Evolutionary conservation across 2,329 filamentous ascomycete genomes (phyloP), one percentile per base, ranked within the genome.

Genomic region (Exophiala oligosperma): DNA sequence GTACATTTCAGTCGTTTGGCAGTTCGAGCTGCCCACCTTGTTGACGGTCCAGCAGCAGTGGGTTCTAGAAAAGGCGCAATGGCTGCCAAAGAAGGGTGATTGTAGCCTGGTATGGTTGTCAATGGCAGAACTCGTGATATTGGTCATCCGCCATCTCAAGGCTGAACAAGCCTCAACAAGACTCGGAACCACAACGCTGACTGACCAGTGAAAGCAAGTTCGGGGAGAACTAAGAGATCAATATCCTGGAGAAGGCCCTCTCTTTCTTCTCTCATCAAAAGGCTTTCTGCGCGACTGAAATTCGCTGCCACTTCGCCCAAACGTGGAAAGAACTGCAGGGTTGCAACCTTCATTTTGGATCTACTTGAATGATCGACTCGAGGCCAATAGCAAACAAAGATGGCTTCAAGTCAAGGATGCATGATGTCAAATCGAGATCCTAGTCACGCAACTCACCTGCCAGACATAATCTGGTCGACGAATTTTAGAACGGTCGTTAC

Each of bases 161-260:
- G n/a, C 32, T 9, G 12, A 21, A 35, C 26, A 35, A 40, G 29
- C 26, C 32, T 24, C 24, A 7, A n/a, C 9, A 32, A 28, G 24
- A n/a, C 12, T 24, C 17, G 14, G 40, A 43, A 17, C 5, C 14
- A 11, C 40, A 29, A 29, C n/a, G 26, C 59, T 56, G 52, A 61
- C 70, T 65, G 71, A 83, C 82, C 82, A 55, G 80, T 80, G 69
- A 88, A 83, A 3, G 84, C 84, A 68, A 87, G 72, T 71, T 88
- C 85, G 0, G 85, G 84, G 44, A 88, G 71, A 2, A 87, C 78
- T 26, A 88, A 74, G 61, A 86, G 74, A 68, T 86, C 83, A 29
- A 84, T 69, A n/a, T 65, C 58, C 26, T 64, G 40, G 7, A 70
- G 57, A n/a, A 53, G 43, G 6, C 65, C 60, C 43, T 61, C 61